Evolutionary conservation across 2,329 filamentous ascomycete genomes (phyloP), one percentile per base, ranked within the genome.

Genomic region (Triangularia setosa): DNA sequence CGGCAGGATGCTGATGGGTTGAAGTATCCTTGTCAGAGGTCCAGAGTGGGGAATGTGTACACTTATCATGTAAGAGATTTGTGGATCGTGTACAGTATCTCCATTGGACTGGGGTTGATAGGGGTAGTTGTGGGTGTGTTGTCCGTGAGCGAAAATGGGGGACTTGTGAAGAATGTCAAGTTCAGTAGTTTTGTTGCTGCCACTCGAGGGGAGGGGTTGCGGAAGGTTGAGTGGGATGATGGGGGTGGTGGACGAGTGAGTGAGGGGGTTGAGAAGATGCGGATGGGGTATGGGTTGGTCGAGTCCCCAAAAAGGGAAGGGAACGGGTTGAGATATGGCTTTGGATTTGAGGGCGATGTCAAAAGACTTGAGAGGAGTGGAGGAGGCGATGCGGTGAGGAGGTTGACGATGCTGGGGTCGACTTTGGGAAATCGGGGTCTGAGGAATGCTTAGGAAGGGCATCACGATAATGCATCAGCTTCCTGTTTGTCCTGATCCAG

Each of bases 151-250:
- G 71, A 73, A 28, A 70, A 72, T 62, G 73, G 73, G 24, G 74
- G 75, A 8, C 72, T 74, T 24, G 69, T 74, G 11, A 73, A 74
- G 54, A 75, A 77, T 68, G 78, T 75, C 25, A 73, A 71, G 16
- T 79, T 78, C 69, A 77, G 75, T 16, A 77, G 74, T 67, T 75
- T 79, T 55, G 73, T 79, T n/a, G 76, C 77, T 14, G 76, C 78
- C 3, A 79, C 78, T 23, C 72, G 78, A 27, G 77, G 77, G 1
- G 72, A 71, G 3, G 75, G 74, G 18, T 69, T 79, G n/a, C 77
- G 79, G 48, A 74, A 70, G 63, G 67, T 78, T 3, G 66, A 57
- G 3, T 65, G 63, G 65, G 61, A 62, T 1, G 58, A 40, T 4
- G 28, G 55, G 12, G 60, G 58, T 1, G 56, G 12, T 25, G 23